phyloP scores from a whole-genome alignment of 2,329 filamentous ascomycete genomes.

The Tricladium varicosporioides region DNA sequence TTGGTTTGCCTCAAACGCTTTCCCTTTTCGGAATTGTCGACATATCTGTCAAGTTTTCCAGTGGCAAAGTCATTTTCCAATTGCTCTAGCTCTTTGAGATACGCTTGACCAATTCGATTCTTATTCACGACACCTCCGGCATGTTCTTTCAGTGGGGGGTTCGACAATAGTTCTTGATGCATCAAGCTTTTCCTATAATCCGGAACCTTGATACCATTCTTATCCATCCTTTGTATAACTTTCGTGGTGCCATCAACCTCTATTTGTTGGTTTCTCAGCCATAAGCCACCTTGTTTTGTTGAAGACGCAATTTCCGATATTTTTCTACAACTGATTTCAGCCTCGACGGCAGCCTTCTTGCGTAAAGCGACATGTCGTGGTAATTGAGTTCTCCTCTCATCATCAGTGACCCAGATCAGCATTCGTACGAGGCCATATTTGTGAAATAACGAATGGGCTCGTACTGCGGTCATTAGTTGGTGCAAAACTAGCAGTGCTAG shows the following conservation, averaged over 20 bases:
- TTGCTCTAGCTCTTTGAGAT: constrained; percentile 6
- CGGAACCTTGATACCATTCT: constrained; percentile 43
- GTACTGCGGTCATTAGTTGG: constrained; percentile 60
- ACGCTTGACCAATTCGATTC: not conserved
- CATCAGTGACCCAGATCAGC: constrained; percentile 67
- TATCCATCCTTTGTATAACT: constrained; percentile 47
- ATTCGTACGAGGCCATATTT: constrained; percentile 76
- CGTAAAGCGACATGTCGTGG: constrained; percentile 57
- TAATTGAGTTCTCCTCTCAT: constrained; percentile 57
- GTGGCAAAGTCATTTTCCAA: constrained; percentile 11
- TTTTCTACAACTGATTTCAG: constrained; percentile 59
- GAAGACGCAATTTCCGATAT: constrained; percentile 54
- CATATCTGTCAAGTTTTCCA: constrained; percentile 3
- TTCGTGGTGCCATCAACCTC: constrained; percentile 44
- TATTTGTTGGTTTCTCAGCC: constrained; percentile 45
- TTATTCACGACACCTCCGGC: not conserved
- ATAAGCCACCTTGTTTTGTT: constrained; percentile 26
- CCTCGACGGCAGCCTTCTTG: constrained; percentile 55
- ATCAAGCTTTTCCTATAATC: constrained; percentile 41
- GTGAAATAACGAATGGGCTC: constrained; percentile 62
- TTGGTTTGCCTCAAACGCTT: not conserved
- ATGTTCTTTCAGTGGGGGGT: not conserved
- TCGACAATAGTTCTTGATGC: constrained; percentile 19
- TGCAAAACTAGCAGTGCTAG: constrained; percentile 56
- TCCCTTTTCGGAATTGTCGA: not conserved